Evolutionary conservation across 2,329 filamentous ascomycete species (phyloP).

Genomic region (Claviceps paspali): DNA sequence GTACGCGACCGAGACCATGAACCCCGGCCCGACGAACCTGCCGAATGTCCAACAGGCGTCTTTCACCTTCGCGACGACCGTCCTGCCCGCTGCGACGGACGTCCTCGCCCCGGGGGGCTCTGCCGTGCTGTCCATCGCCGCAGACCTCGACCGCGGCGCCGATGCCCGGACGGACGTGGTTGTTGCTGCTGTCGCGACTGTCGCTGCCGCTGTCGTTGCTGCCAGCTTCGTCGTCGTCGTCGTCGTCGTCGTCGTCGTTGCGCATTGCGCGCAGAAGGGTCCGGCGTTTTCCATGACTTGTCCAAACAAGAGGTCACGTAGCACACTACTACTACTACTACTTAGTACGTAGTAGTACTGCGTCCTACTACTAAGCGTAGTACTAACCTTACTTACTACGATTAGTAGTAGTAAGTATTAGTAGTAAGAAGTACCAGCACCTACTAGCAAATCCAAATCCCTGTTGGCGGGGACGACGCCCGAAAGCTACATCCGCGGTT

Average conservation of each 20-base stretch:
- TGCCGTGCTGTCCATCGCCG: not conserved
- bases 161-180: not conserved
- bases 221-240: not conserved
- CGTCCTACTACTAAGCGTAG: too few species aligned
- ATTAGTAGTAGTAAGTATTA: too few species aligned
- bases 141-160: not conserved
- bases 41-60: conserved; percentile 15
- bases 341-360: too few species aligned
- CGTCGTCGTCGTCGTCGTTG: not conserved
- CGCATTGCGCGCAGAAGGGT: not conserved
- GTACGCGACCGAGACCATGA: conserved; percentile 46
- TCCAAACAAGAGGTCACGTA: too few species aligned
- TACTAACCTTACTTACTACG: too few species aligned
- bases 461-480: too few species aligned
- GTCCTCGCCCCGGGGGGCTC: not conserved
- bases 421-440: too few species aligned
- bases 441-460: too few species aligned
- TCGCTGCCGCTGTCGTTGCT: too few species aligned
- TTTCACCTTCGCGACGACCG: conserved; percentile 8
- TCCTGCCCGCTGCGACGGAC: not conserved
- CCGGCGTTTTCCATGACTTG: not conserved
- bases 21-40: conserved; percentile 48
- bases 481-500: too few species aligned
- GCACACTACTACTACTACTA: too few species aligned
- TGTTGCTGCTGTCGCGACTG: too few species aligned